A percentile compares a stretch with the other conserved stretches of the same genome.
phyloP scores from a whole-genome alignment of 495 filamentous ascomycete species.

The Podospora fimiseda region DNA sequence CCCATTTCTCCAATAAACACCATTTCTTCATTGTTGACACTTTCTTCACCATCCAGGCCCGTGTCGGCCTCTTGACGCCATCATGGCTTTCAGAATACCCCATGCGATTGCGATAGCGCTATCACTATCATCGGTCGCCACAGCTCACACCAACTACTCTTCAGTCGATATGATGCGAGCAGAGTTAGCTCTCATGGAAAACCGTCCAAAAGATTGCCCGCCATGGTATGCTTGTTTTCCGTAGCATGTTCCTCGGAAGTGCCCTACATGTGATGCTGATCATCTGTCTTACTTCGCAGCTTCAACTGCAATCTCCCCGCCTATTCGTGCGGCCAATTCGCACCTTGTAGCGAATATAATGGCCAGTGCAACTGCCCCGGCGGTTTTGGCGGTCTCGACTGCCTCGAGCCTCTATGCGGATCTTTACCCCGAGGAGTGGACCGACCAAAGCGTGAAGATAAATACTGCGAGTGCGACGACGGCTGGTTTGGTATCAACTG shows the following conservation, averaged over 20 bases:
- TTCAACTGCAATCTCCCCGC: constrained; percentile 97
- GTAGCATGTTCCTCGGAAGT: neutral
- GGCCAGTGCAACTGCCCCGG: constrained; percentile 88
- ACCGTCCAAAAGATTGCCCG: constrained; percentile 54
- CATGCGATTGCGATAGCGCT: constrained; percentile 31
- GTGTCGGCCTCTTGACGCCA: constrained; percentile 16
- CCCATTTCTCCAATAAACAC: neutral
- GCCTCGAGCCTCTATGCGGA: constrained; percentile 78
- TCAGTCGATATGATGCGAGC: constrained; percentile 46
- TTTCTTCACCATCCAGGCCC: constrained; percentile 19
- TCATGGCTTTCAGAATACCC: constrained; percentile 32
- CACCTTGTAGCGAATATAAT: constrained; percentile 74
- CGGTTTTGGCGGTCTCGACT: constrained; percentile 91
- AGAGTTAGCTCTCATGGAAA: constrained; percentile 44
- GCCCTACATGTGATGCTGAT: constrained; percentile 15
- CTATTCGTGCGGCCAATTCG: constrained; percentile 84
- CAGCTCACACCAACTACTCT: constrained; percentile 40
- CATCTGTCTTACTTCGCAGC: constrained; percentile 33
- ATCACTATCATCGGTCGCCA: constrained; percentile 36
- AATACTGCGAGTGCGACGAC: constrained; percentile 78
- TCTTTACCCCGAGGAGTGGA: constrained; percentile 75
- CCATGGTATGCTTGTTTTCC: constrained; percentile 47
- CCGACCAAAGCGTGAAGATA: constrained; percentile 59
- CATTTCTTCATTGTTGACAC: constrained; percentile 8
- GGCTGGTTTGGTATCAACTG: constrained; percentile 99